These are phyloP conservation scores for Starmerella vaccinii DNA, from an alignment of 805 yeast genomes.

Conservation along the genomic window DNA sequence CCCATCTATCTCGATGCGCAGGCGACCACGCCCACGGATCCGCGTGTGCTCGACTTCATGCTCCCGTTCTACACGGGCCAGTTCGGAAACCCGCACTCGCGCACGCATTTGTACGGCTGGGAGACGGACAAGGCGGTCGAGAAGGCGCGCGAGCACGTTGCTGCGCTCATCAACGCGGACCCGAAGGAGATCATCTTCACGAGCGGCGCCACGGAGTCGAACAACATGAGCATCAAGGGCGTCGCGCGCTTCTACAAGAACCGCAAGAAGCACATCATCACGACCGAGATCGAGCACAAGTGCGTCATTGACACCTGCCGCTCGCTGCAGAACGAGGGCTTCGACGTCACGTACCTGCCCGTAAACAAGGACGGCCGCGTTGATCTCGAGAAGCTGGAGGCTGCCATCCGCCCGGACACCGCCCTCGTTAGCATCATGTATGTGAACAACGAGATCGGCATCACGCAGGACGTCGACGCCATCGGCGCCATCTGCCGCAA, in stretches of 20 bases:
- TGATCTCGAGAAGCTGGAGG: constrained; percentile 63
- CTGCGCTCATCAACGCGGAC: constrained; percentile 79
- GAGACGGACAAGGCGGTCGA: constrained; percentile 92
- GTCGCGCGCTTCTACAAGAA: constrained; percentile 86
- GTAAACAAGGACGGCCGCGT: constrained; percentile 75
- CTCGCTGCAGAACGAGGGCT: constrained; percentile 91
- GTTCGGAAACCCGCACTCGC: constrained; percentile 95
- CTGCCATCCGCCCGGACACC: constrained; percentile 82
- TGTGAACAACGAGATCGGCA: constrained; percentile 97
- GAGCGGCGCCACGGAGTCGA: constrained; percentile 95
- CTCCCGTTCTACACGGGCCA: constrained; percentile 54
- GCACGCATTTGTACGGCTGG: constrained; percentile 98
- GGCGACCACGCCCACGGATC: constrained; percentile 97
- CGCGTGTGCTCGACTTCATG: constrained; percentile 60
- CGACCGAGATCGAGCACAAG: constrained; percentile 95
- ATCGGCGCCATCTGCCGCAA: constrained; percentile 80
- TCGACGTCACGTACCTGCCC: constrained; percentile 86
- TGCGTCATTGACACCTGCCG: constrained; percentile 97
- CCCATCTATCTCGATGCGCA: constrained; percentile 96
- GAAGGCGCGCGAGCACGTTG: constrained; percentile 70
- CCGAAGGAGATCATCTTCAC: constrained; percentile 95
- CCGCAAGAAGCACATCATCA: constrained; percentile 86
- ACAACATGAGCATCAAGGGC: constrained; percentile 91
- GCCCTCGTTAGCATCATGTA: constrained; percentile 89
- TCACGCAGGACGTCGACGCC: constrained; percentile 88